Percentiles rank a stretch among this genome's conserved stretches.
Conservation (phyloP, 2,329 filamentous ascomycete species). For the Thermoascus crustaceus region DNA sequence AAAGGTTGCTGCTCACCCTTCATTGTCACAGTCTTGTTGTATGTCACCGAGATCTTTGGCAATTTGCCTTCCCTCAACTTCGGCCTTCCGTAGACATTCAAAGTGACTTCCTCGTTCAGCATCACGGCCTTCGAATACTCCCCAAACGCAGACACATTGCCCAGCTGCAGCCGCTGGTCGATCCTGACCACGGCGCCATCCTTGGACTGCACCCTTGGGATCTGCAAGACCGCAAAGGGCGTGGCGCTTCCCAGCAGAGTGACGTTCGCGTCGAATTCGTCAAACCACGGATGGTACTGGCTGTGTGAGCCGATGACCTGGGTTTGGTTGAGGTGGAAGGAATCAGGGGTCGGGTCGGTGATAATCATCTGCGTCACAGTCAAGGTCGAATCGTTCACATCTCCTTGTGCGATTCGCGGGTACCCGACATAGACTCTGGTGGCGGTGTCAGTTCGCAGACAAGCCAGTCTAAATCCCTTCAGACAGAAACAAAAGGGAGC, state of each 20-base stretch:
- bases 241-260: slow-evolving; percentile 36
- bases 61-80: slow-evolving; percentile 44
- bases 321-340: slow-evolving; percentile 42
- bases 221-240: slow-evolving; percentile 38
- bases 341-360: slow-evolving; percentile 41
- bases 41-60: slow-evolving; percentile 44
- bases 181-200: slow-evolving; percentile 36
- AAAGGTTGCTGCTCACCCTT: slow-evolving; percentile 37
- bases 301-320: slow-evolving; percentile 42
- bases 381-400: slow-evolving; percentile 46
- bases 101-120: slow-evolving; percentile 39
- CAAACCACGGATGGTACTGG: slow-evolving; percentile 47
- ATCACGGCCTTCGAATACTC: slow-evolving; percentile 44
- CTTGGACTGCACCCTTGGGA: slow-evolving; percentile 39
- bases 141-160: slow-evolving; percentile 38
- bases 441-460: background rate
- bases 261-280: slow-evolving; percentile 45
- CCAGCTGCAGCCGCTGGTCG: slow-evolving; percentile 38
- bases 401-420: slow-evolving; percentile 49
- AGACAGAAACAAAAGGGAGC: background rate
- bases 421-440: slow-evolving; percentile 50
- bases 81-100: slow-evolving; percentile 46
- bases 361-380: slow-evolving; percentile 45
- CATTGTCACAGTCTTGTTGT: slow-evolving; percentile 50
- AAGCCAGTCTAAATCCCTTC: background rate